These are phyloP conservation scores for Chiua sp. DNA, from an alignment of 1,284 basidiomycete species.

Conservation along the genomic window DNA sequence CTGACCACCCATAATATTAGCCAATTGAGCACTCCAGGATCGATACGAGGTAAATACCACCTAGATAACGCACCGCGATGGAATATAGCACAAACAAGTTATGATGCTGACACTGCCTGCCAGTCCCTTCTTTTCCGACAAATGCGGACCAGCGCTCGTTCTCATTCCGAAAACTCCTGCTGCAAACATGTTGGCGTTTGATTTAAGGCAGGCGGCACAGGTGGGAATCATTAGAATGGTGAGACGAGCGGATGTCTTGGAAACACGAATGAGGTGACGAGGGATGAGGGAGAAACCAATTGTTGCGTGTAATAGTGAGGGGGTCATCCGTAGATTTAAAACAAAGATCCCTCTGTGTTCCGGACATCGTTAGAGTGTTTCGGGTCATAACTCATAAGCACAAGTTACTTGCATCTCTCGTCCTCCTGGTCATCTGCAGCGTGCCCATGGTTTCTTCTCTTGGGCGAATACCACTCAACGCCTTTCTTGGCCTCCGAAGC, in stretches of 20 bases:
- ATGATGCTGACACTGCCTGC: constrained; percentile 48
- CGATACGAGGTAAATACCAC: no score
- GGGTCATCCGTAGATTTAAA: constrained; percentile 73
- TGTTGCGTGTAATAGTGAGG: constrained; percentile 70
- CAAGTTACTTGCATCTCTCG: constrained; percentile 29
- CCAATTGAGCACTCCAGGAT: no score
- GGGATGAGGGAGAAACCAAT: constrained; percentile 47
- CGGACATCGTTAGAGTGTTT: constrained; percentile 6
- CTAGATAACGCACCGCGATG: no score
- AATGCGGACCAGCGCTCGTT: constrained; percentile 72
- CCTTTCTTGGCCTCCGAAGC: constrained; percentile 69
- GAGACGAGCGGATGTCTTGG: constrained; percentile 12
- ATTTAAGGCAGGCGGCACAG: constrained; percentile 37
- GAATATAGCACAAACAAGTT: no score
- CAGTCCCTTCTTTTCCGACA: constrained; percentile 64
- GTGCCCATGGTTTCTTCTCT: constrained; percentile 41
- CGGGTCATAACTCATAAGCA: constrained; percentile 17
- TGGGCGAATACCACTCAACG: constrained; percentile 72
- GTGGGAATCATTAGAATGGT: constrained; percentile 21
- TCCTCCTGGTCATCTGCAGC: constrained; percentile 22
- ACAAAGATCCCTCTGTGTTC: constrained; percentile 64
- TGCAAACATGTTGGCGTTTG: constrained; percentile 57
- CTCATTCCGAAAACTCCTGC: constrained; percentile 76
- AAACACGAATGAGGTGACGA: constrained; percentile 9
- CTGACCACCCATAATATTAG: no score